Conservation (phyloP, 805 yeast genomes). For the Kodamaea hsintzibuensis region DNA sequence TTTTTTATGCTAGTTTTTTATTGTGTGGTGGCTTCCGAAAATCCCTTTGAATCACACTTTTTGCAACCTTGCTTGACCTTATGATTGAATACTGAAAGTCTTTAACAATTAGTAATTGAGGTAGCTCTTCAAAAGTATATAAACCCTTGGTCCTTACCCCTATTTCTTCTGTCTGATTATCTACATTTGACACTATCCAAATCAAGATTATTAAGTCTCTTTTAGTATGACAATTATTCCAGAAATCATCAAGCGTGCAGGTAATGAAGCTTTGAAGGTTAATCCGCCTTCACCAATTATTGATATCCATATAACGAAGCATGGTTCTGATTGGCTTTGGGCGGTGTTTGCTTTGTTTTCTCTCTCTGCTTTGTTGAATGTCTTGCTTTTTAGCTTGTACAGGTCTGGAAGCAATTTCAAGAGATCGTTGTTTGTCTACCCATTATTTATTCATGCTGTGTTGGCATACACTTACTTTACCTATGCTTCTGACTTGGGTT, state of each 20-base stretch:
- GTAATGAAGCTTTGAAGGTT: slow-evolving; percentile 41
- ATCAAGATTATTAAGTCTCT: background rate
- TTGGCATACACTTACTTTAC: slow-evolving; percentile 54
- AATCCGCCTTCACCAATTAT: slow-evolving; percentile 42
- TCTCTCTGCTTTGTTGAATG: slow-evolving; percentile 33
- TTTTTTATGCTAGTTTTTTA: background rate
- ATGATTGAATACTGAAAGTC: background rate
- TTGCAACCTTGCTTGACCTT: slow-evolving; percentile 1
- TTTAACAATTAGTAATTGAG: background rate
- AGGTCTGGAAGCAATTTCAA: slow-evolving; percentile 25
- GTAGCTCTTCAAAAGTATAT: background rate
- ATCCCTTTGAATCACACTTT: slow-evolving; percentile 2
- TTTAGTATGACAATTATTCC: background rate
- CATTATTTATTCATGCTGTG: slow-evolving; percentile 43
- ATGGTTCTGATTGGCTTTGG: slow-evolving; percentile 72
- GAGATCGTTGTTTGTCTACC: slow-evolving; percentile 38
- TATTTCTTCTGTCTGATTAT: background rate
- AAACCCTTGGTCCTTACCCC: slow-evolving; percentile 2
- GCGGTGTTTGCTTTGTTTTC: slow-evolving; percentile 54
- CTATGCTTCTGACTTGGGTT: slow-evolving; percentile 59
- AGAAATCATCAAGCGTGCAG: slow-evolving; percentile 11
- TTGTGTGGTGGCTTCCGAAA: slow-evolving; percentile 7
- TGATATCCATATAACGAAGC: slow-evolving; percentile 53
- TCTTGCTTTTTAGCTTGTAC: slow-evolving; percentile 22
- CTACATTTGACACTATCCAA: background rate